Conservation (phyloP, 495 filamentous ascomycete species). For the Poronia punctata region DNA sequence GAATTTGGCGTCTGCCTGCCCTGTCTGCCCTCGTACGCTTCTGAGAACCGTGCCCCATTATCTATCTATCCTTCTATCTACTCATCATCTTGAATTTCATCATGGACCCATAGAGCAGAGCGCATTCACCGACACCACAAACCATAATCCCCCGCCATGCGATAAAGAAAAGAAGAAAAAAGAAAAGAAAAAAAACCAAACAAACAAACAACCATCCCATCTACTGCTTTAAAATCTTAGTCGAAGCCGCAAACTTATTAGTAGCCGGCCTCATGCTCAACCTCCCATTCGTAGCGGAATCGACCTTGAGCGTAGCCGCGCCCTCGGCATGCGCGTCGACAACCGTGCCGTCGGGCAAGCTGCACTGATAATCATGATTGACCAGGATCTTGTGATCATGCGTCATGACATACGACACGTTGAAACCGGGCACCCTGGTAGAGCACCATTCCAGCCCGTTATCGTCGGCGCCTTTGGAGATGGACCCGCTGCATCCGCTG, state of each 20-base stretch:
- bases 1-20: too few species aligned
- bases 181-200: too few species aligned
- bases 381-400: conserved; percentile 4
- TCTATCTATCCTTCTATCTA: too few species aligned
- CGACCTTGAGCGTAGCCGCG: background rate
- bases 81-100: too few species aligned
- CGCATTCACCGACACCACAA: too few species aligned
- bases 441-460: conserved; percentile 9
- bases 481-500: conserved; percentile 10
- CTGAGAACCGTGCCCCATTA: too few species aligned
- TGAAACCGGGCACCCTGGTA: conserved; percentile 6
- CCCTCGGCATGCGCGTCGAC: conserved; percentile 8
- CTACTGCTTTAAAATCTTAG: too few species aligned
- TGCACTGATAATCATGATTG: conserved; percentile 6
- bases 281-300: background rate
- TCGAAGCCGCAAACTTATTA: conserved; percentile 1
- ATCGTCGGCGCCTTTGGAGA: conserved; percentile 2
- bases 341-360: conserved; percentile 2
- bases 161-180: too few species aligned
- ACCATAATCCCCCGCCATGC: too few species aligned
- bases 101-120: too few species aligned
- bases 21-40: too few species aligned
- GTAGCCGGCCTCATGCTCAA: conserved; percentile 2
- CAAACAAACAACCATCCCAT: too few species aligned
- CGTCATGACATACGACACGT: conserved; percentile 9